These are phyloP conservation scores for Colletotrichum sp. DNA, from an alignment of 2,329 filamentous ascomycete species.

Conservation along the genomic window DNA sequence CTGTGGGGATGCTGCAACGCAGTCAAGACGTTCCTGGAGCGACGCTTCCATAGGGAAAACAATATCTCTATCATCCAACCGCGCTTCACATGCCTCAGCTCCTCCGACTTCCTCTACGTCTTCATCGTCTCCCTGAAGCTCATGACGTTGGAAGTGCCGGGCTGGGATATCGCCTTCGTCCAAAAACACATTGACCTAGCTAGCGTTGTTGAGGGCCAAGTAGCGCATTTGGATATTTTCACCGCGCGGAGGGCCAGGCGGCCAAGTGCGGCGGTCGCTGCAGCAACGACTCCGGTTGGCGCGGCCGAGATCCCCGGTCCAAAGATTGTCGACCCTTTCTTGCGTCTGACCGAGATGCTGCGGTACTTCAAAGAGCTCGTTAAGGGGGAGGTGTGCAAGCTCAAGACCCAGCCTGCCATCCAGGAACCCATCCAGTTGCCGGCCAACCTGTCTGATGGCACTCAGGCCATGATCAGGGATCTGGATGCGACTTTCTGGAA, in stretches of 20 bases:
- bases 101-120: constrained; percentile 52
- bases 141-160: constrained; percentile 47
- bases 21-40: constrained; percentile 43
- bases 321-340: constrained; percentile 16
- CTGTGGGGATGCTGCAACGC: constrained; percentile 50
- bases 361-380: constrained; percentile 20
- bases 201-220: constrained; percentile 31
- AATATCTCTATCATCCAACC: constrained; percentile 33
- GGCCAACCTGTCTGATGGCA: constrained; percentile 22
- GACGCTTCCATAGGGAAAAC: constrained; percentile 31
- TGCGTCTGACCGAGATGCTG: constrained; percentile 23
- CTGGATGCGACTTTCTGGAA: constrained; percentile 26
- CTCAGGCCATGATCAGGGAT: constrained; percentile 28
- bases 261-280: background rate
- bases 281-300: background rate
- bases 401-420: background rate
- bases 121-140: constrained; percentile 52
- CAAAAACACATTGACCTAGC: constrained; percentile 40
- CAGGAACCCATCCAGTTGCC: constrained; percentile 7
- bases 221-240: constrained; percentile 31
- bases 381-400: constrained; percentile 11
- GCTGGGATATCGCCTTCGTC: constrained; percentile 47
- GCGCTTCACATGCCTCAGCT: constrained; percentile 45
- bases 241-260: constrained; percentile 25
- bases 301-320: background rate